Conservation (phyloP, 108 stramenopile species). For the Hondaea fermentalgiana region DNA sequence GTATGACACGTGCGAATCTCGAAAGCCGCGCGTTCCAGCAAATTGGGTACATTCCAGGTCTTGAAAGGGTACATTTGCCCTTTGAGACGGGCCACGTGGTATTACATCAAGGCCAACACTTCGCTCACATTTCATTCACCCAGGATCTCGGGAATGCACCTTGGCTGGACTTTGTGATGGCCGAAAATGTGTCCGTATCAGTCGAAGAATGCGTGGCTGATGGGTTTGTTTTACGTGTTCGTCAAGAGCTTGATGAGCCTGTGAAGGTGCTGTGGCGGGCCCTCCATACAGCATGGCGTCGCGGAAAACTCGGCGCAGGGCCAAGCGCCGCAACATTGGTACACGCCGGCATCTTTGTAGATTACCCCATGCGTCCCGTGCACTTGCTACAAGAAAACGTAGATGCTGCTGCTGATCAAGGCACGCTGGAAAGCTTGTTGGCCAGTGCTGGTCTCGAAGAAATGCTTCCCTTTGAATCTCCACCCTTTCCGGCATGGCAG, state of each 20-base stretch:
- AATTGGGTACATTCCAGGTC: not conserved
- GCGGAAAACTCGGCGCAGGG: not conserved
- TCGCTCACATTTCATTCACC: not conserved
- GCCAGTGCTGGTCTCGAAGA: not conserved
- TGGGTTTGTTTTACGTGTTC: not conserved
- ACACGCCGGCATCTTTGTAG: not conserved
- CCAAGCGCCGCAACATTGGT: not conserved
- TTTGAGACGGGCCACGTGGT: not conserved
- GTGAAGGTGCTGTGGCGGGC: not conserved
- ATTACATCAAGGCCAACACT: not conserved
- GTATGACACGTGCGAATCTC: not conserved
- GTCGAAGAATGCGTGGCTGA: not conserved
- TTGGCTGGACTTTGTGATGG: not conserved
- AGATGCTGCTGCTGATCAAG: not conserved
- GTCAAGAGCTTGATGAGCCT: not conserved
- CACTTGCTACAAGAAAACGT: not conserved
- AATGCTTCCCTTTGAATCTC: not conserved
- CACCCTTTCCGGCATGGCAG: not conserved
- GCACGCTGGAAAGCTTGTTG: not conserved
- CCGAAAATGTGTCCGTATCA: not conserved
- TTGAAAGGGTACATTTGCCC: not conserved
- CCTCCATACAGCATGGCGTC: not conserved
- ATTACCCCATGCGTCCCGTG: not conserved
- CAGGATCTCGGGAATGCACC: not conserved
- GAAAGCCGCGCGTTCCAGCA: not conserved